Conservation (phyloP, 2,329 filamentous ascomycete genomes). For the Epichloe sp. region DNA sequence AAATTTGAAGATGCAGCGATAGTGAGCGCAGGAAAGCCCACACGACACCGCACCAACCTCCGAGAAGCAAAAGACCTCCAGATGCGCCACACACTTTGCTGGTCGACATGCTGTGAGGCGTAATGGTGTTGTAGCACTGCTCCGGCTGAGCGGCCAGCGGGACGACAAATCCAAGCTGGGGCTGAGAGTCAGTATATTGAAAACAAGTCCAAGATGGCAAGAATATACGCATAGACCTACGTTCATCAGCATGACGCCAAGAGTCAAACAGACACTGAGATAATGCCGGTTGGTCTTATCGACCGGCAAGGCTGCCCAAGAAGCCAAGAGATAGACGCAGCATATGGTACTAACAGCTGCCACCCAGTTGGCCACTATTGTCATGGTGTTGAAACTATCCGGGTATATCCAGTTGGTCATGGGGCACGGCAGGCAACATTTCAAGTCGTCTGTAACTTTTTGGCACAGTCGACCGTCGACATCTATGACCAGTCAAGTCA, state of each 20-base stretch:
- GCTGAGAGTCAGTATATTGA: conserved; percentile 9
- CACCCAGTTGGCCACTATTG: conserved; percentile 64
- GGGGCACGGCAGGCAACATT: conserved; percentile 86
- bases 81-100: conserved; percentile 76
- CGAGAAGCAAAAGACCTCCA: conserved; percentile 72
- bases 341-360: conserved; percentile 61
- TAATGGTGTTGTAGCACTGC: conserved; percentile 81
- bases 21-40: conserved; percentile 88
- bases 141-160: conserved; percentile 66
- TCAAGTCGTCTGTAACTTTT: conserved; percentile 33
- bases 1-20: conserved; percentile 92
- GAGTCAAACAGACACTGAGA: conserved; percentile 72
- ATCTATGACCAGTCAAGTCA: conserved; percentile 27
- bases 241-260: conserved; percentile 66
- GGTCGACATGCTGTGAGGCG: conserved; percentile 82
- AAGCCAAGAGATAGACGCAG: conserved; percentile 63
- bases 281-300: conserved; percentile 91
- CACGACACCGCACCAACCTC: conserved; percentile 71
- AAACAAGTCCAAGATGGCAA: neutral
- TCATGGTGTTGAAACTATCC: conserved; percentile 45
- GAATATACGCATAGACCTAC: conserved; percentile 33
- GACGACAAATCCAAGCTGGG: conserved; percentile 76
- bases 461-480: conserved; percentile 41
- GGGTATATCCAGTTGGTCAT: conserved; percentile 63
- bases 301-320: conserved; percentile 67